Evolutionary conservation across 192 early-diverging fungal genomes (phyloP).

Genomic region (Podila epigama): DNA sequence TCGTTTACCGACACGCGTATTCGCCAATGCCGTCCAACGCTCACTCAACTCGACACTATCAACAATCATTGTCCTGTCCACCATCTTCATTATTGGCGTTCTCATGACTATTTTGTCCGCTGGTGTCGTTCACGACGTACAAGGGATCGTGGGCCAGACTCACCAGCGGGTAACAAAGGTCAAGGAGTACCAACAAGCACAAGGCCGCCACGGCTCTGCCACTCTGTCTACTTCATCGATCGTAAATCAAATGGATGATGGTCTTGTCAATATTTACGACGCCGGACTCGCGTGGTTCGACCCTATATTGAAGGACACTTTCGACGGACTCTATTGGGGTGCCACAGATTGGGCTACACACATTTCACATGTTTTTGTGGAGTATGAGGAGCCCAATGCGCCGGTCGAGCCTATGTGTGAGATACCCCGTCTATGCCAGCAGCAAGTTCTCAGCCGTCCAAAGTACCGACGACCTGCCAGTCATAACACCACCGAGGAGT

Average conservation of each 20-base stretch:
- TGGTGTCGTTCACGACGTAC: conserved; percentile 40
- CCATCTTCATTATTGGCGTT: conserved; percentile 6
- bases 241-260: conserved; percentile 12
- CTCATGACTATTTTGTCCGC: conserved; percentile 15
- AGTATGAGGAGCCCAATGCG: background rate
- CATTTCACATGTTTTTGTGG: conserved; percentile 24
- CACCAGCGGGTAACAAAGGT: conserved; percentile 19
- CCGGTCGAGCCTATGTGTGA: background rate
- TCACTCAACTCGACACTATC: conserved; percentile 38
- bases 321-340: conserved; percentile 31
- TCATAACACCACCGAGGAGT: background rate
- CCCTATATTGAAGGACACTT: conserved; percentile 40
- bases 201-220: background rate
- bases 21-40: conserved; percentile 18
- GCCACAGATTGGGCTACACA: conserved; percentile 33
- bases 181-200: conserved; percentile 1
- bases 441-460: background rate
- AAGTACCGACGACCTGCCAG: background rate
- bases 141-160: conserved; percentile 32
- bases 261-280: conserved; percentile 20
- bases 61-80: conserved; percentile 25
- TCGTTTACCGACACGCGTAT: conserved; percentile 2
- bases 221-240: background rate
- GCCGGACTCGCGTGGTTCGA: conserved; percentile 34
- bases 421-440: background rate